These are phyloP conservation scores for Cryptomeria japonica DNA, from an alignment of 75 land plant genomes.

Conservation along the genomic window DNA sequence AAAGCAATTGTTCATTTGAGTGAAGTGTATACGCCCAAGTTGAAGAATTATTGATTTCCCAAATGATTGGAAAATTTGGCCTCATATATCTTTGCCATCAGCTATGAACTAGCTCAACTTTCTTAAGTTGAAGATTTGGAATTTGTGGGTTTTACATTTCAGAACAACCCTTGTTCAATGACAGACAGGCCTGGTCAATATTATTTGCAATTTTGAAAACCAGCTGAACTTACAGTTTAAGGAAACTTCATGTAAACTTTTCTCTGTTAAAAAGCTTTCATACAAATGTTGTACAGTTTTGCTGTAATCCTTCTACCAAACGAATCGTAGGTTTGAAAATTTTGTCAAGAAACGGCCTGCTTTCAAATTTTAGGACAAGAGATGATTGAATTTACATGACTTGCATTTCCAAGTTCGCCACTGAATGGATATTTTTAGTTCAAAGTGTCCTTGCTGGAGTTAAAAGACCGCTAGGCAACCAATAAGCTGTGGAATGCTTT, in stretches of 20 bases:
- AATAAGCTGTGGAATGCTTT: not conserved
- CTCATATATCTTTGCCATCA: not conserved
- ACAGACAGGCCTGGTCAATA: not conserved
- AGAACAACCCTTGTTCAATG: not conserved
- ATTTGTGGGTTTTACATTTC: not conserved
- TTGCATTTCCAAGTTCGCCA: not conserved
- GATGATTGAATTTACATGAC: not conserved
- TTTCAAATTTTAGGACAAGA: not conserved
- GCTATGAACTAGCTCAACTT: not conserved
- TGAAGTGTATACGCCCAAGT: not conserved
- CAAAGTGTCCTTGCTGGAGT: not conserved
- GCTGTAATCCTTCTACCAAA: not conserved
- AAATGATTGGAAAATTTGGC: not conserved
- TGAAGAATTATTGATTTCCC: not conserved
- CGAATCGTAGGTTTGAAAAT: not conserved
- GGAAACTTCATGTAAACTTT: not conserved
- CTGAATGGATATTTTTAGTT: not conserved
- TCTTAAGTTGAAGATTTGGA: not conserved
- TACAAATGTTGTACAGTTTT: not conserved
- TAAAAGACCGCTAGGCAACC: not conserved
- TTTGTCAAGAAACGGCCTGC: not conserved
- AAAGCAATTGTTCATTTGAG: not conserved
- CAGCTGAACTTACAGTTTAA: not conserved
- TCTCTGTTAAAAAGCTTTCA: not conserved
- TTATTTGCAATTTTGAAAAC: not conserved